Base-by-base conservation (phyloP, 208 protist species). In the Crithidia sp. region DNA sequence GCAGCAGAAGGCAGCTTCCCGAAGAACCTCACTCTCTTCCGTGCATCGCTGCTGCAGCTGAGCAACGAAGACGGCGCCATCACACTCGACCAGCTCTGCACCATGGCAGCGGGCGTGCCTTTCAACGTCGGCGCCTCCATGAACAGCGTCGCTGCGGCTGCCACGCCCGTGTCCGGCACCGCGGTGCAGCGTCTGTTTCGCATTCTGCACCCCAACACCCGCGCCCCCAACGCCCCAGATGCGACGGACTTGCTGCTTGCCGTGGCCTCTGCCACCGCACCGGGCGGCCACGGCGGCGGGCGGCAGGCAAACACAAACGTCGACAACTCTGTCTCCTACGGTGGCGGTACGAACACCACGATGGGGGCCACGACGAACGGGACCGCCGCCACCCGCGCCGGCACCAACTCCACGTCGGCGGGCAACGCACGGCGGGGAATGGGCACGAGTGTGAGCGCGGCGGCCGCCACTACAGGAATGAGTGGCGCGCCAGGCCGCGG, bases 71-170 rank as follows among this genome's bases (percentile, higher is more conserved):
- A 83, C 8, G 85, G 87, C 5, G 69, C 79, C 14, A 54, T 94
- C 39, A 80, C 81, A 37, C 75, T 67, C 28, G 82, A 83, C 1
- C 69, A 84, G 63, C 61, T 92, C 28, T 59, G 76, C n/a, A 16
- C 52, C 13, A 56, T 83, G 9, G 66, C 91, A 5, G 45, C 53
- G 0, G 67, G 75, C 16, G 67, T 85, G 2, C 89, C 89, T 4
- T 94, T 94, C 67, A 82, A 91, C 47, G 79, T 94, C 37, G 41
- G 17, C 1, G 69, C 76, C 4, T 77, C 79, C 9, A 37, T 85
- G 9, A 50, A 64, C 16, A 71, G 70, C 28, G 69, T 84, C 37
- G 81, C 84, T 39, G 44, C 40, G 1, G 7, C 70, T 10, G 53
- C 86, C 12, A 76, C 44, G 16, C 13, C 45, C 28, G 28, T 71